phyloP scores from a whole-genome alignment of 179 eudicot species.

The Beta lomatogona region DNA sequence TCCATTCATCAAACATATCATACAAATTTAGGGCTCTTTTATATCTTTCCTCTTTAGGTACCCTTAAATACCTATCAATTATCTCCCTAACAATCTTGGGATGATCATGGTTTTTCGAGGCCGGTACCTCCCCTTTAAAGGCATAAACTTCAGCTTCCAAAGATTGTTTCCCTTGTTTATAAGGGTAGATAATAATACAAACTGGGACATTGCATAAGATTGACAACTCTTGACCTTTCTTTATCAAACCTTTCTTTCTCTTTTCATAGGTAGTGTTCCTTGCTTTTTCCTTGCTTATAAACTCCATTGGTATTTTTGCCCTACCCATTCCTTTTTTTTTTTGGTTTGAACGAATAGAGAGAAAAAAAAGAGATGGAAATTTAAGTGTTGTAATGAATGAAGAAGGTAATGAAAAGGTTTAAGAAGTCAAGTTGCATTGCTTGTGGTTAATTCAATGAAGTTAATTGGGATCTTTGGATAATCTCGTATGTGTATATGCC shows the following conservation, averaged over 20 bases:
- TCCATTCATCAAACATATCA: constrained; percentile 31
- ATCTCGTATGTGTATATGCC: too few relatives aligned
- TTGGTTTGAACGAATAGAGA: constrained; percentile 16
- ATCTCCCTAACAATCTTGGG: constrained; percentile 13
- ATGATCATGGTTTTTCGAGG: background rate
- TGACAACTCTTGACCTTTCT: constrained; percentile 55
- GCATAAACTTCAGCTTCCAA: constrained; percentile 36
- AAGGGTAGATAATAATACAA: constrained; percentile 52
- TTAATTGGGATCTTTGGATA: too few relatives aligned
- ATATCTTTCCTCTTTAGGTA: constrained; percentile 24
- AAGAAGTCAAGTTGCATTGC: background rate
- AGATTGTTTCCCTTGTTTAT: constrained; percentile 11
- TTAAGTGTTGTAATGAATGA: background rate
- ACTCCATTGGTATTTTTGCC: constrained; percentile 47
- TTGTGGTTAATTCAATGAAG: too few relatives aligned
- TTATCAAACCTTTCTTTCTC: constrained; percentile 48
- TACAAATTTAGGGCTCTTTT: constrained; percentile 21
- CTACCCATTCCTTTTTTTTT: constrained; percentile 35
- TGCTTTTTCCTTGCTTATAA: constrained; percentile 43
- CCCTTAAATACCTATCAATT: constrained; percentile 26
- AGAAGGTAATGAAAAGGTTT: constrained; percentile 22
- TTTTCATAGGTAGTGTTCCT: constrained; percentile 41
- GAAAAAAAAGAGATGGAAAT: background rate
- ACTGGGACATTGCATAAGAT: constrained; percentile 55
- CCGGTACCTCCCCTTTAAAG: background rate